Conservation (phyloP, 768 basidiomycete genomes). For the Amanita rimosa region DNA sequence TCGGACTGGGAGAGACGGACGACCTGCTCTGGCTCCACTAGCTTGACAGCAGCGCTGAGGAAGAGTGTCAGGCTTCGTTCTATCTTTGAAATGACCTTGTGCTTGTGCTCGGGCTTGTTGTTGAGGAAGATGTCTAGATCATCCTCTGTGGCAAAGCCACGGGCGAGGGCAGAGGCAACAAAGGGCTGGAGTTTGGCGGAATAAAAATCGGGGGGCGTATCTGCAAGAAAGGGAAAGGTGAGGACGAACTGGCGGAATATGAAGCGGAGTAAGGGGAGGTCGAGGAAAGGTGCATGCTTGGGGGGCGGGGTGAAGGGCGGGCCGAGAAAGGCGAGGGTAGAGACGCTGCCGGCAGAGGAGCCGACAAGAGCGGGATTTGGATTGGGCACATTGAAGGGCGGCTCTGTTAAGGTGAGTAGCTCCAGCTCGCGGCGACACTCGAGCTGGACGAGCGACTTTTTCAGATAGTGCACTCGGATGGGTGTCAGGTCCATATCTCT, state of each 20-base stretch:
- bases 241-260: constrained; percentile 89
- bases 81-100: constrained; percentile 59
- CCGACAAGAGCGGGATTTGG: neutral
- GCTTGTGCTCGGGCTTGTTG: constrained; percentile 12
- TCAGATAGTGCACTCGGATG: constrained; percentile 93
- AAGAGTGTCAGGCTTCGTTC: constrained; percentile 83
- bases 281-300: constrained; percentile 41
- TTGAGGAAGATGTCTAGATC: neutral
- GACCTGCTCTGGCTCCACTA: constrained; percentile 79
- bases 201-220: constrained; percentile 88
- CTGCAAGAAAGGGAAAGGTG: constrained; percentile 89
- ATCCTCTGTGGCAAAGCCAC: constrained; percentile 65
- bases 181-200: constrained; percentile 94
- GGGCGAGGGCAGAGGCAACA: constrained; percentile 67
- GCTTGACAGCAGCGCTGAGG: constrained; percentile 70
- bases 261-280: constrained; percentile 83
- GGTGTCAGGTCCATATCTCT: constrained; percentile 46
- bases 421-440: constrained; percentile 77
- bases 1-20: constrained; percentile 83
- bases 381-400: constrained; percentile 15
- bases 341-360: constrained; percentile 29
- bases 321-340: constrained; percentile 80
- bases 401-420: constrained; percentile 36
- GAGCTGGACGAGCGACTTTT: constrained; percentile 86
- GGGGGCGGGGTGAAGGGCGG: constrained; percentile 73